Conservation (phyloP, 768 basidiomycete genomes). For the Boletus insuetus region DNA sequence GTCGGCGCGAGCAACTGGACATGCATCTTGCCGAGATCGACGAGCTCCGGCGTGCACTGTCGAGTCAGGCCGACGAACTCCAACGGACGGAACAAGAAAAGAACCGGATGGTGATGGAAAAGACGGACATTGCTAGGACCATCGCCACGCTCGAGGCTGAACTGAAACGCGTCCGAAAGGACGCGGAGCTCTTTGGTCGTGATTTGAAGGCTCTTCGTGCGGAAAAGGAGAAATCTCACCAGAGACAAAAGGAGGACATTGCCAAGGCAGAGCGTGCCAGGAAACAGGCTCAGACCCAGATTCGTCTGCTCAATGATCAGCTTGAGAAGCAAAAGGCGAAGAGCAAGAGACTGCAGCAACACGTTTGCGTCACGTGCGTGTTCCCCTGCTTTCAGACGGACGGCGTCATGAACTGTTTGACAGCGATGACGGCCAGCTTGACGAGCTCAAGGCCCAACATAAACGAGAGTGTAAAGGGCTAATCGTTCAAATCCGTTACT, state of each 20-base stretch:
- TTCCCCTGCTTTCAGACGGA: neutral
- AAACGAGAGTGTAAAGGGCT: constrained; percentile 89
- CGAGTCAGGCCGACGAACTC: constrained; percentile 58
- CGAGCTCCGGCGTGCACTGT: constrained; percentile 66
- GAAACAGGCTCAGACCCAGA: constrained; percentile 67
- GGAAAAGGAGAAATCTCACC: constrained; percentile 65
- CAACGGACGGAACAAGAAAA: constrained; percentile 64
- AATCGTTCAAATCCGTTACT: constrained; percentile 85
- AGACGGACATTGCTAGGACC: constrained; percentile 60
- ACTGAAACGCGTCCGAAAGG: constrained; percentile 67
- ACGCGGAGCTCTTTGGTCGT: constrained; percentile 74
- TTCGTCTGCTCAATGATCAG: constrained; percentile 64
- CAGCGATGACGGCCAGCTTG: constrained; percentile 56
- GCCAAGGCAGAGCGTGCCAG: constrained; percentile 56
- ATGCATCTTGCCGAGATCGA: constrained; percentile 70
- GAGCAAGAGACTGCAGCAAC: constrained; percentile 41
- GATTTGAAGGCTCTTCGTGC: constrained; percentile 66
- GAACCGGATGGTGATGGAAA: constrained; percentile 57
- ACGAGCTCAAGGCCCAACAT: constrained; percentile 59
- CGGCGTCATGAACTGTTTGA: neutral
- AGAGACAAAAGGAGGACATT: constrained; percentile 53
- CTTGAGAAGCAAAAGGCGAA: constrained; percentile 50
- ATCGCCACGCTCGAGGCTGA: constrained; percentile 73
- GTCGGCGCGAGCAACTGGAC: constrained; percentile 72
- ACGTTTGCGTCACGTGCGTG: constrained; percentile 61